Conservation (phyloP, 768 basidiomycete species). For the Suillus americanus region DNA sequence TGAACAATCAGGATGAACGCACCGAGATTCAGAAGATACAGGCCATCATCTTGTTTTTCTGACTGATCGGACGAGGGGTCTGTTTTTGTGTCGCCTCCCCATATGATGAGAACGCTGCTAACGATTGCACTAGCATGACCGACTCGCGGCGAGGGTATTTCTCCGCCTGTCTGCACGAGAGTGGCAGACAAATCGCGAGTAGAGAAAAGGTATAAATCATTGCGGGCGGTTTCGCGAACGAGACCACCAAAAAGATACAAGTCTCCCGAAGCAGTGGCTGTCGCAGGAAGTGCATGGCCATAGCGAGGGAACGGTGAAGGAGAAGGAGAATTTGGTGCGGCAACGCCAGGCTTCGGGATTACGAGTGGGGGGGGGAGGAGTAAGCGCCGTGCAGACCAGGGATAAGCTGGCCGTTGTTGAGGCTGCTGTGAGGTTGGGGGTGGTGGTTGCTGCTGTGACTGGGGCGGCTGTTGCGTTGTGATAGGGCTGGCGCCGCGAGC, state of each 20-base stretch:
- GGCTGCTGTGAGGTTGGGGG: conserved; percentile 33
- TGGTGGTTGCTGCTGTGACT: conserved; percentile 22
- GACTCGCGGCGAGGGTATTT: conserved; percentile 86
- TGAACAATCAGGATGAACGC: conserved; percentile 30
- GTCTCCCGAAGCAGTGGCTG: conserved; percentile 77
- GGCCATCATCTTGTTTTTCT: conserved; percentile 86
- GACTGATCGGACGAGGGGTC: conserved; percentile 56
- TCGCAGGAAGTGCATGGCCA: conserved; percentile 87
- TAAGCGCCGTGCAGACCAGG: conserved; percentile 81
- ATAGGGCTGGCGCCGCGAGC: conserved; percentile 35
- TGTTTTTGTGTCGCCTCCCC: conserved; percentile 97
- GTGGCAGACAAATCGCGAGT: conserved; percentile 76
- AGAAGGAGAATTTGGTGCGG: conserved; percentile 66
- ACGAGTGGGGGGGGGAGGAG: conserved; percentile 64
- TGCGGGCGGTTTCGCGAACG: conserved; percentile 83
- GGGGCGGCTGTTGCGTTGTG: conserved; percentile 25
- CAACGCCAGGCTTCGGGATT: conserved; percentile 62
- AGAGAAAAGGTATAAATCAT: conserved; percentile 92
- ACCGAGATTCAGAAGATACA: conserved; percentile 95
- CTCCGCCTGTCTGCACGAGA: conserved; percentile 84
- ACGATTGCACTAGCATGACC: conserved; percentile 96
- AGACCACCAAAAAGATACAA: conserved; percentile 97
- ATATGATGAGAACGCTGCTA: conserved; percentile 92
- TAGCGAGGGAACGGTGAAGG: conserved; percentile 95
- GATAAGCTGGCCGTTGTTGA: conserved; percentile 63